Base-by-base conservation (phyloP, 164 flowering plant genomes). In the Cinnamomum micranthum region DNA sequence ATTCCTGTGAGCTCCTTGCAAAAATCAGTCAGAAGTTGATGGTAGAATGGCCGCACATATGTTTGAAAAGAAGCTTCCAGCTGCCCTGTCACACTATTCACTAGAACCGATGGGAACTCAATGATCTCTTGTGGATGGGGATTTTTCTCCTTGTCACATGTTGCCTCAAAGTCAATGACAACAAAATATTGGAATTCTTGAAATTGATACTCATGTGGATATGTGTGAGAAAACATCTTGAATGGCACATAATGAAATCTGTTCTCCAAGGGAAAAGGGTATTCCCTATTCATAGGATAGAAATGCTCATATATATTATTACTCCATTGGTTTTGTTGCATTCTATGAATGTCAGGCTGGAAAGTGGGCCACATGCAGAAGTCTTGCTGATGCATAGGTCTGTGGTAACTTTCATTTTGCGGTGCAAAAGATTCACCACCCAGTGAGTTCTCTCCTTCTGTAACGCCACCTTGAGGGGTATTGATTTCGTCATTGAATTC, bases 1-100 rank as follows among this genome's bases (percentile, higher is more conserved):
- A 95, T 95, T 17, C 97, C 99, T 64, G 99, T 95, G 24, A 95
- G 89, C 71, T 93, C 99, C 88, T 91, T 95, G 87, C 99, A 95
- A 83, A 95, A 95, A 75, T 91, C 91, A 81, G 84, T 93, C 69
- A 95, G 84, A 67, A 66, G 83, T 70, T 90, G 95, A 82, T 95
- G 92, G 86, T 85, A 87, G 22, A 89, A 84, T 17, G 99, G 97
- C 65, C 92, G 83, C 66, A 95, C 97, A 80, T 95, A 95, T 55
- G 86, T 92, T 76, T 93, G 97, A 72, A 93, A 93, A 71, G 84
- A 86, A 65, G 87, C 96, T 81, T 90, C 97, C 62, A 93, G 75
- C 76, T 88, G 91, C 55, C 97, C 98, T 78, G 97, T 92, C 74
- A 83, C 70, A 78, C 96, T 87, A 75, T 82, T 92, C 74, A 95